Conservation (phyloP, 192 early-diverging fungal genomes). For the Backusella tuberculispora region DNA sequence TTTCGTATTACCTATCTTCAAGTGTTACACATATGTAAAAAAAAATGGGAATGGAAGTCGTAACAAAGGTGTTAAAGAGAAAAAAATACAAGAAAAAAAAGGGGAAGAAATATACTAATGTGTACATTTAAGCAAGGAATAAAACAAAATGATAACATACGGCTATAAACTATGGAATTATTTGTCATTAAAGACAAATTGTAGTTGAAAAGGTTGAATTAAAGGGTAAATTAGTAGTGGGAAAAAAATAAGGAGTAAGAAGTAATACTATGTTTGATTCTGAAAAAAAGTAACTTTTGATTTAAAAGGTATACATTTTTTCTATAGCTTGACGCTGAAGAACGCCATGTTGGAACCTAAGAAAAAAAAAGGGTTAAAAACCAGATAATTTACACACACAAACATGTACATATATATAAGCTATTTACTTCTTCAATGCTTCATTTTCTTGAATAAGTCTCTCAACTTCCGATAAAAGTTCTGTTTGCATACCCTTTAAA, state of each 20-base stretch:
- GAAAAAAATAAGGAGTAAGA: background rate
- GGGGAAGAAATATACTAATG: conserved; percentile 5
- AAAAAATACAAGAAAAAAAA: conserved; percentile 14
- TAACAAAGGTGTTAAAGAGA: conserved; percentile 4
- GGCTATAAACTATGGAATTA: conserved; percentile 4
- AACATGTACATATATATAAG: background rate
- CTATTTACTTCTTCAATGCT: conserved; percentile 33
- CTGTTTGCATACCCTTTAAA: conserved; percentile 43
- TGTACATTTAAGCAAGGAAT: conserved; percentile 4
- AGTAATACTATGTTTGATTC: background rate
- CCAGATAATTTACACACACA: no score
- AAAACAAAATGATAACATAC: background rate
- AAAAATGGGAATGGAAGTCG: conserved; percentile 5
- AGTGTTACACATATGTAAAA: conserved; percentile 21
- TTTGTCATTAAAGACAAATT: no score
- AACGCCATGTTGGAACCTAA: conserved; percentile 42
- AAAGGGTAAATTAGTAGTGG: background rate
- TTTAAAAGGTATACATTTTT: conserved; percentile 45
- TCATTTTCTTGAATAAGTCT: conserved; percentile 37
- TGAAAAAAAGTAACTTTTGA: background rate
- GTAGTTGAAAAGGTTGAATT: background rate
- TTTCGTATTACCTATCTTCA: background rate
- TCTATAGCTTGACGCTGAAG: conserved; percentile 47
- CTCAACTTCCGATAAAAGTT: conserved; percentile 41
- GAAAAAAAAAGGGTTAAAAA: background rate